A percentile compares a stretch with the other conserved stretches of the same genome.
These are phyloP conservation scores for Rhynchospora breviuscula DNA, from an alignment of 176 grass and related monocot genomes.

Conservation along the genomic window DNA sequence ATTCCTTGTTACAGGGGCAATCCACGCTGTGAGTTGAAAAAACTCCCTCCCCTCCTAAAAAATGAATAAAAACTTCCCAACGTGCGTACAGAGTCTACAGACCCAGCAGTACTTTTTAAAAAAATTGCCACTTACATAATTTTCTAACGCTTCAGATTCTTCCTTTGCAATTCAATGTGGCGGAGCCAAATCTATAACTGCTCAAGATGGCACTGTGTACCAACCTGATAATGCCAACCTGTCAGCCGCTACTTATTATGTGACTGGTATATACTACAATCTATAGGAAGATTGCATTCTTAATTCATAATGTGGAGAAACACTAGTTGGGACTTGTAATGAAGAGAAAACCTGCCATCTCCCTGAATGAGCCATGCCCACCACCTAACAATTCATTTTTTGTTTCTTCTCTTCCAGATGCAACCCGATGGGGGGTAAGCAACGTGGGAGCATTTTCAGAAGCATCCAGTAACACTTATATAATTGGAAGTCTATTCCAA, in stretches of 20 bases:
- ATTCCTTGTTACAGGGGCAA: slow-evolving; percentile 45
- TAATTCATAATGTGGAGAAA: background rate
- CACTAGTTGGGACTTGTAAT: background rate
- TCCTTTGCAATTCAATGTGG: slow-evolving; percentile 67
- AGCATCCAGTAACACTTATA: slow-evolving; percentile 26
- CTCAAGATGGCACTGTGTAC: slow-evolving; percentile 46
- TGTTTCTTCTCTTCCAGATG: background rate
- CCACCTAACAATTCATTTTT: background rate
- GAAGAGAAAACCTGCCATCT: background rate
- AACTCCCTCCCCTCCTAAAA: background rate
- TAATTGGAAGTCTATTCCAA: slow-evolving; percentile 39
- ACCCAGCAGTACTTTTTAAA: too few species aligned
- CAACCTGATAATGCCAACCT: slow-evolving; percentile 39
- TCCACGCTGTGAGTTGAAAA: slow-evolving; percentile 37
- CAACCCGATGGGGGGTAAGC: slow-evolving; percentile 64
- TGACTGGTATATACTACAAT: slow-evolving; percentile 23
- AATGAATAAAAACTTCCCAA: too few species aligned
- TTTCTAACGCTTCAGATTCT: slow-evolving; percentile 37
- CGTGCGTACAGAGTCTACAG: background rate
- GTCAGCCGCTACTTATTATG: slow-evolving; percentile 46
- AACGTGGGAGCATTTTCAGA: slow-evolving; percentile 54
- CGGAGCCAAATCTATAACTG: slow-evolving; percentile 27
- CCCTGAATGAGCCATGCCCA: background rate
- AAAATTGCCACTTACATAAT: background rate
- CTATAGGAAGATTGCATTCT: too few species aligned